Evolutionary conservation across 768 basidiomycete genomes (phyloP), one percentile per base, ranked within the genome.

Genomic region (Epithele typhae): DNA sequence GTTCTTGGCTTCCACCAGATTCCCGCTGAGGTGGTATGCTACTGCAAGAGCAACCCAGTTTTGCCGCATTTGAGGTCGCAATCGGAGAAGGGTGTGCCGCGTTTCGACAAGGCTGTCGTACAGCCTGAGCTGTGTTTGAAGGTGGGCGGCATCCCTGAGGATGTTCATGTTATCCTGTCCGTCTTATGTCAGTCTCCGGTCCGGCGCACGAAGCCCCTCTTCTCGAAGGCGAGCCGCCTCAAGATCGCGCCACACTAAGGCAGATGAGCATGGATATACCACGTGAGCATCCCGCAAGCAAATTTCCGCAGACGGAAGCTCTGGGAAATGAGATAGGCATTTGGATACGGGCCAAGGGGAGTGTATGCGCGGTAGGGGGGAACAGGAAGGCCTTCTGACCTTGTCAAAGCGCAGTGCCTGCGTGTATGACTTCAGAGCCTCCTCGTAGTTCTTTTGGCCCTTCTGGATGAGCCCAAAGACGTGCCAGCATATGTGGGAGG

Each of bases 401-500:
- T 85, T 86, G 70, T 98, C 96, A 59, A 88, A 89, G 50, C 78
- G 77, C 54, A 94, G 70, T 2, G 94, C 95, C 69, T 91, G 87
- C 2, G 77, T 81, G 65, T 97, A 98, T 21, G 92, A 93, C 59
- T 92, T 89, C 58, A 92, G 74, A 0, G 96, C 93, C 59, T 94
- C 92, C 54, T 91, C 90, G 58, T 92, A 97, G 61, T 95, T 92
- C 67, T 88, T 93, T 64, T 96, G 89, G 8, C 85, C 86, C 65
- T 95, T 92, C 64, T 93, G 88, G 18, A 96, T 82, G 59, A 99
- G 84, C 22, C 92, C 96, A 63, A 92, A 88, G 54, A 98, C 95
- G 67, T 99, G 96, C 94, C 96, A 98, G 62, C 85, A 87, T 61
- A 99, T 97, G 60, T 97, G 93, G 17, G 91, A 93, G 25, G 79